These are phyloP conservation scores for Ciborinia camelliae DNA, from an alignment of 2,329 filamentous ascomycete species.

Conservation along the genomic window DNA sequence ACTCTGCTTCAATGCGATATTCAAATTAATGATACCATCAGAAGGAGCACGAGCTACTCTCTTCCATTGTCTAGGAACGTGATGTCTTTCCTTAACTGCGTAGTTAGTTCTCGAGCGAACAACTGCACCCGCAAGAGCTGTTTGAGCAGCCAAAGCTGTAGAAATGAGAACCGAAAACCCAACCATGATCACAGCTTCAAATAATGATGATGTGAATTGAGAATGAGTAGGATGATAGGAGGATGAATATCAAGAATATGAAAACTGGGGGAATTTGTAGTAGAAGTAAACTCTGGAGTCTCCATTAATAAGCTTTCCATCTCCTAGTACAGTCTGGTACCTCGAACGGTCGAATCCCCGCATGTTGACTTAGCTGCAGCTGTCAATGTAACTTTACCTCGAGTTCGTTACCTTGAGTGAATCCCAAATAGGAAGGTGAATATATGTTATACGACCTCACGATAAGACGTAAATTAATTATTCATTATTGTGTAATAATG, in stretches of 20 bases:
- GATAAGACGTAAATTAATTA: slow-evolving; percentile 9
- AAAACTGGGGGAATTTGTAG: neutral
- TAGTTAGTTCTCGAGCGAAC: slow-evolving; percentile 38
- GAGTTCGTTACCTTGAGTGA: neutral
- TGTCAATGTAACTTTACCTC: slow-evolving; percentile 7
- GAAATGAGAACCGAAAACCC: slow-evolving; percentile 16
- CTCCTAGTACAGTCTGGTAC: neutral
- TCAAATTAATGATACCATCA: slow-evolving; percentile 49
- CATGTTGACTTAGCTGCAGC: neutral
- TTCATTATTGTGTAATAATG: neutral
- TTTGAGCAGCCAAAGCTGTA: slow-evolving; percentile 20
- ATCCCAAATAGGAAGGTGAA: slow-evolving; percentile 7
- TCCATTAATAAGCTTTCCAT: neutral
- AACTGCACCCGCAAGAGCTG: slow-evolving; percentile 10
- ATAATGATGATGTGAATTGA: slow-evolving; percentile 4
- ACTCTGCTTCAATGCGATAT: slow-evolving; percentile 57
- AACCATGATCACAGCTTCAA: slow-evolving; percentile 15
- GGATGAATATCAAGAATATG: neutral
- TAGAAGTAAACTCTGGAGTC: neutral
- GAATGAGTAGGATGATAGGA: neutral
- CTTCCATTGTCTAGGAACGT: slow-evolving; percentile 50
- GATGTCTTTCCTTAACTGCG: slow-evolving; percentile 53
- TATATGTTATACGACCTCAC: slow-evolving; percentile 13
- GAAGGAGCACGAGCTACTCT: slow-evolving; percentile 46
- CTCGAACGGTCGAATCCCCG: neutral